Conservation (phyloP, 148 eudicot genomes). For the Agrostemma githago region DNA sequence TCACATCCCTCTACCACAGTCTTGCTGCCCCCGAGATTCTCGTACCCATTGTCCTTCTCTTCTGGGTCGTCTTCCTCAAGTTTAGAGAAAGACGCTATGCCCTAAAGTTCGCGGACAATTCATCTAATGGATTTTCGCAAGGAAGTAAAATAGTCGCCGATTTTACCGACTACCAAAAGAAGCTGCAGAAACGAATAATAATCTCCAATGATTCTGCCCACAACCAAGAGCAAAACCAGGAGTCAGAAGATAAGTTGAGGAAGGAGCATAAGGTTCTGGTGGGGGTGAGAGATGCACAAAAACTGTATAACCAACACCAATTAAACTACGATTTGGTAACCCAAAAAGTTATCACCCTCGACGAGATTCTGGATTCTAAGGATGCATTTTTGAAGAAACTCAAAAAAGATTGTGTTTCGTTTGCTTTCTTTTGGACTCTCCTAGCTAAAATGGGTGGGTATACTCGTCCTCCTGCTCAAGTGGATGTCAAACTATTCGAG, state of each 20-base stretch:
- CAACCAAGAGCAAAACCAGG: no score
- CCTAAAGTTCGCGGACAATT: neutral
- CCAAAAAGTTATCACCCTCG: neutral
- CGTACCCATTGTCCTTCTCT: neutral
- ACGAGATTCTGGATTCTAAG: neutral
- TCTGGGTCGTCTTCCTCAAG: neutral
- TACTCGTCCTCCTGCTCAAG: neutral
- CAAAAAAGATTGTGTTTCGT: neutral
- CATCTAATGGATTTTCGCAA: neutral
- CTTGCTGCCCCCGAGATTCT: neutral
- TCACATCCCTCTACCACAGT: neutral
- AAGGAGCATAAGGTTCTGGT: neutral
- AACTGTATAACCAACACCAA: neutral
- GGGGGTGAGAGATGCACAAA: neutral
- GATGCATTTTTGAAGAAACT: neutral
- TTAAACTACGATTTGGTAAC: neutral
- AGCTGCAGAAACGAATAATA: neutral
- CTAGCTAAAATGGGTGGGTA: neutral
- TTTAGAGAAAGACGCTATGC: neutral
- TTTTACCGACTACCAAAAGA: neutral
- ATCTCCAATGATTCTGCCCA: no score
- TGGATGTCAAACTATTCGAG: neutral
- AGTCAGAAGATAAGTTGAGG: no score
- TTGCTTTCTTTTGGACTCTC: neutral
- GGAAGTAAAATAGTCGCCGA: neutral